Base-by-base conservation (phyloP, 306 rosid genomes). In the Quercus ilex region DNA sequence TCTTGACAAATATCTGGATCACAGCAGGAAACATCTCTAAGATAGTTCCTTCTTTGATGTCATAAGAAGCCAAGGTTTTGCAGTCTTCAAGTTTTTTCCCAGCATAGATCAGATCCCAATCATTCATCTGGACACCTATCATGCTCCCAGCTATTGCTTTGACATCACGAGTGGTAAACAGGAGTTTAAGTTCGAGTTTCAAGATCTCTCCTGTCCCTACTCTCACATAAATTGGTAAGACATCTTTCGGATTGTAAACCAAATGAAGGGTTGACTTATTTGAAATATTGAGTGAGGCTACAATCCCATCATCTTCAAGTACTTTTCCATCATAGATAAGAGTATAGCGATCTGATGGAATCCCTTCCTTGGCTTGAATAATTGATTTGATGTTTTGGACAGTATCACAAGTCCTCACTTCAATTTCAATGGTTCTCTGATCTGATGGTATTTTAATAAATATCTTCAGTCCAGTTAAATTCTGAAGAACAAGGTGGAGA, bases 1-100 rank as follows among this genome's bases (percentile, higher is more conserved):
- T 55, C 78, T 25, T 80, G 15, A 84, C 84, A 38, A 81, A 60
- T 49, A 85, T 65, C 71, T 74, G 85, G 57, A 85, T 43, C 52
- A 12, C 4, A 18, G 11, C 30, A 69, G 72, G 69, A 30, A 8
- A 14, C 49, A 85, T 43, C 35, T 70, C 69, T 60, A 85, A 71
- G 26, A 18, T 20, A 1, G 65, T 43, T 46, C 56, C 49, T 49
- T 81, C 85, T 31, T n/a, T 55, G 6, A 81, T 21, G 43, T 65
- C 85, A 55, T 80, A 80, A 59, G 26, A 84, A n/a, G 84, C 84
- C 69, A 84, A 77, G 63, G 77, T 84, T 70, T 53, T 73, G 49
- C 6, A 26, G 25, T 80, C 77, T 10, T 77, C 77, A 4, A 85
- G 85, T 41, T 65, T 55, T 6, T 74, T 78, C 18, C 78, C 73